Base-by-base conservation (phyloP, 176 grass and related monocot genomes). In the Phyllostachys edulis region DNA sequence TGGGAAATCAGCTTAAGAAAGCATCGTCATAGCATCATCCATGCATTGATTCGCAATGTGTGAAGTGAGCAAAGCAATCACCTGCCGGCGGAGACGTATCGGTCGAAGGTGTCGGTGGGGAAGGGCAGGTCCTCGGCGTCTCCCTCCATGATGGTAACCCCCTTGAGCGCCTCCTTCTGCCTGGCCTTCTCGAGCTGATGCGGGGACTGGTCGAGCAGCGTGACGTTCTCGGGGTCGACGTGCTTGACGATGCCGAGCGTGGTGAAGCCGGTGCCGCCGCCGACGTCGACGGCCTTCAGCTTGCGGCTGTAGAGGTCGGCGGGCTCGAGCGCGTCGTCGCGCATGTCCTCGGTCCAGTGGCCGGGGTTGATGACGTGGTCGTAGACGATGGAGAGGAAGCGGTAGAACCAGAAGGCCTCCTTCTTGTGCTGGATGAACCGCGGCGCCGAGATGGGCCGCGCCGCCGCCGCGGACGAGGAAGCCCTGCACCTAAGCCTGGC, bases 371-470 rank as follows among this genome's bases (percentile, higher is more conserved):
- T 85, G 74, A 96, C 77, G 84, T 99, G 93, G 84, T 99, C 93
- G 66, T 99, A 99, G 1, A 92, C 91, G 65, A 99, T 92, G 69
- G 97, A 99, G 61, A 99, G 86, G 75, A 99, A 94, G 18, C 91
- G 88, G 68, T 99, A 99, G 91, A 99, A 99, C 97, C 97, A 99
- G 84, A 99, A 94, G n/a, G 97, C 97, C 87, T 99, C 93, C 90
- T 99, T 90, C 82, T 99, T 99, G 93, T 96, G 97, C 85, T 96
- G 93, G 77, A 99, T 99, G 86, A 99, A 99, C 34, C 97, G 87
- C 59, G 91, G 91, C 67, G 89, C 87, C 6, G 84, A 79, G 4
- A 80, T 49, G 3, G 97, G 90, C 40, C 94, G 47, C 23, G 56
- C 41, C 72, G 50, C 63, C 4, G 55, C 47, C 0, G 56, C 3